These are phyloP conservation scores for Carallia brachiata DNA, from an alignment of 345 rosid species.

Conservation along the genomic window DNA sequence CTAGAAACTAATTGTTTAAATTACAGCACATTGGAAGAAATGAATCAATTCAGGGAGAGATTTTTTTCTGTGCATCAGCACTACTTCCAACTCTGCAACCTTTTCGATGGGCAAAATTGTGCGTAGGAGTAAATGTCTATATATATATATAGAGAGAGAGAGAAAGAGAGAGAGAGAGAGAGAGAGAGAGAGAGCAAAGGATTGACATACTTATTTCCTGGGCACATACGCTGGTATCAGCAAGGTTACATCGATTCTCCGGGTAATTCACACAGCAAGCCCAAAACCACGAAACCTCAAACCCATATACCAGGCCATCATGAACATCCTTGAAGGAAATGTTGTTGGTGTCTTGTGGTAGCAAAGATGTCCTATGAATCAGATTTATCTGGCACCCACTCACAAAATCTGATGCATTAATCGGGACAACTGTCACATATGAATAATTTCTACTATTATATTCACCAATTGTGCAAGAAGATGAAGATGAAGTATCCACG, in stretches of 20 bases:
- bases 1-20: no score
- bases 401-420: neutral
- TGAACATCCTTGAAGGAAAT: slow-evolving; percentile 3
- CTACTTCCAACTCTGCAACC: no score
- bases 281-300: neutral
- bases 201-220: neutral
- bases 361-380: neutral
- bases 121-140: no score
- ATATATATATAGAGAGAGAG: neutral
- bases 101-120: no score
- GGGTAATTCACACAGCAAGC: neutral
- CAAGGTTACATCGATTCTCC: neutral
- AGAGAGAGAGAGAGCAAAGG: neutral
- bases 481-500: neutral
- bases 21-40: no score
- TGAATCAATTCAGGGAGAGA: no score
- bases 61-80: no score
- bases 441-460: neutral
- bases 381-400: neutral
- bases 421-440: neutral
- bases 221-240: neutral
- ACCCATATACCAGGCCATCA: neutral
- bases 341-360: neutral
- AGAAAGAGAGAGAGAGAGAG: neutral
- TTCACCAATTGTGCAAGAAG: neutral